phyloP scores from a whole-genome alignment of 495 filamentous ascomycete genomes.

The Xanthoparmelia taractica region DNA sequence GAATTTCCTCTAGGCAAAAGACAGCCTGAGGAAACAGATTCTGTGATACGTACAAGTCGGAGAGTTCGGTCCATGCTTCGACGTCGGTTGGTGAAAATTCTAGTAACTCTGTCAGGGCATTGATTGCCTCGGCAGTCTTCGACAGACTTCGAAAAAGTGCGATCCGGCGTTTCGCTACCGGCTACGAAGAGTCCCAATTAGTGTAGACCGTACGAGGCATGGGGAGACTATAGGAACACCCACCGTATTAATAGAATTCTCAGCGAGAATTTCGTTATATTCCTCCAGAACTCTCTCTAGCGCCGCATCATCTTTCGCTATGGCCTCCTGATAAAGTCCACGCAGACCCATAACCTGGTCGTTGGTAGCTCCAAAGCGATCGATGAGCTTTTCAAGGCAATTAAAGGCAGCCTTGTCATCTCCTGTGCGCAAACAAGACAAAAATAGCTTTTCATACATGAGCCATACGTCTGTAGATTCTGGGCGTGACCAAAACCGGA shows the following conservation, averaged over 20 bases:
- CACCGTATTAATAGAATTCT: conserved; percentile 76
- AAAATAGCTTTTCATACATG: conserved; percentile 74
- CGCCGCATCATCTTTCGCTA: conserved; percentile 53
- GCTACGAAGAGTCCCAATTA: conserved; percentile 40
- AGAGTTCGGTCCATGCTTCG: conserved; percentile 89
- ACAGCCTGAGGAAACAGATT: conserved; percentile 73
- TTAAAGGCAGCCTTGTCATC: conserved; percentile 68
- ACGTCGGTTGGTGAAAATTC: conserved; percentile 82
- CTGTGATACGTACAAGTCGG: conserved; percentile 72
- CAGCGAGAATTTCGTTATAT: conserved; percentile 66
- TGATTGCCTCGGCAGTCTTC: conserved; percentile 61
- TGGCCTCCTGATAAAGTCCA: conserved; percentile 81
- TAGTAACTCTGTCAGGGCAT: conserved; percentile 63
- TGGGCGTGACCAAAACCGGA: conserved; percentile 45
- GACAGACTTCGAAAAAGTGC: conserved; percentile 69
- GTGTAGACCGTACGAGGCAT: conserved; percentile 6
- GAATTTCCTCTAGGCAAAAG: conserved; percentile 82
- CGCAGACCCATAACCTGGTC: conserved; percentile 73
- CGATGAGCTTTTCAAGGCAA: conserved; percentile 64
- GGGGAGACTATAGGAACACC: conserved; percentile 27
- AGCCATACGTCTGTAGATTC: conserved; percentile 75
- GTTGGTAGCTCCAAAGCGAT: conserved; percentile 73
- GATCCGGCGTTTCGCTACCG: conserved; percentile 77
- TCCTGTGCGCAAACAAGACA: conserved; percentile 76
- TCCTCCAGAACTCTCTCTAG: conserved; percentile 61